These are phyloP conservation scores for Pulveroboletus frians DNA, from an alignment of 768 basidiomycete genomes.

Conservation along the genomic window DNA sequence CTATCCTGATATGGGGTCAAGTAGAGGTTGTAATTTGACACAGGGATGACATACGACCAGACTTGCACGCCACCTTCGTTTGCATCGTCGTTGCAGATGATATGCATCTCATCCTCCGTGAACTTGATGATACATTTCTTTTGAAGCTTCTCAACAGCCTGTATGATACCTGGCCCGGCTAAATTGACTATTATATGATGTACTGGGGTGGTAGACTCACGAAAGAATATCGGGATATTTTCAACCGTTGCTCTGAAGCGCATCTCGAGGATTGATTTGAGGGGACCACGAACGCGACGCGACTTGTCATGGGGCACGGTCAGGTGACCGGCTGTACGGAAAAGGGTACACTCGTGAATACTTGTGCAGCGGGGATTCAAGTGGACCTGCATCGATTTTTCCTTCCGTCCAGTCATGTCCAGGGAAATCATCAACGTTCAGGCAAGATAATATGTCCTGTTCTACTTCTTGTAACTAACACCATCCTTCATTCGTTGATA, in stretches of 20 bases:
- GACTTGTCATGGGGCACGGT: conserved; percentile 11
- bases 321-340: conserved; percentile 21
- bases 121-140: conserved; percentile 83
- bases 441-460: conserved; percentile 33
- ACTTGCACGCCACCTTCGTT: conserved; percentile 85
- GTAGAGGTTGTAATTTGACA: conserved; percentile 15
- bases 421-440: conserved; percentile 84
- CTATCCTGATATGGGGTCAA: conserved; percentile 39
- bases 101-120: conserved; percentile 64
- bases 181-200: neutral
- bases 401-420: conserved; percentile 41
- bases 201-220: conserved; percentile 29
- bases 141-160: conserved; percentile 78
- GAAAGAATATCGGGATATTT: conserved; percentile 52
- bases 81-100: conserved; percentile 78
- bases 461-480: conserved; percentile 7
- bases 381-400: conserved; percentile 12
- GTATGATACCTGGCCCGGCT: conserved; percentile 56
- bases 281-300: conserved; percentile 8
- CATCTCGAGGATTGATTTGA: conserved; percentile 33
- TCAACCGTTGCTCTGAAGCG: conserved; percentile 59
- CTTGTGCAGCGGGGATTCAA: conserved; percentile 10
- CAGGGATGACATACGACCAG: conserved; percentile 58
- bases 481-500: conserved; percentile 21
- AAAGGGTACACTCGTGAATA: conserved; percentile 8